phyloP scores from a whole-genome alignment of 257 asterid species.

The Sherardia arvensis region DNA sequence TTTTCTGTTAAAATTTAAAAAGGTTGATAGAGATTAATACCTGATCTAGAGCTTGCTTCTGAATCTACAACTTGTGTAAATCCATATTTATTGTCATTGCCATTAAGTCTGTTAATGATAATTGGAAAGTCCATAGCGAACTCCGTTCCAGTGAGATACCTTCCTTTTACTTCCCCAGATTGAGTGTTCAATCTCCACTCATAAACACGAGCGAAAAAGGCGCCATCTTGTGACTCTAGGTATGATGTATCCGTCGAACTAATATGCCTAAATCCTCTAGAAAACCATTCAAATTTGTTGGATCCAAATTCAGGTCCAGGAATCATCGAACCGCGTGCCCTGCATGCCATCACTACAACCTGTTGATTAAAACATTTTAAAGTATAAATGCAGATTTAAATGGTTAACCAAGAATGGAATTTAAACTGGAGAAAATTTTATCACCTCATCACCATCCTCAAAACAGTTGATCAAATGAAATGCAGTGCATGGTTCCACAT shows the following conservation, averaged over 20 bases:
- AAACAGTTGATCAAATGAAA: slow-evolving; percentile 67
- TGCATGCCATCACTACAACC: slow-evolving; percentile 52
- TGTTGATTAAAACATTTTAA: slow-evolving; percentile 3
- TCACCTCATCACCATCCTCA: slow-evolving; percentile 55
- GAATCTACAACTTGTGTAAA: slow-evolving; percentile 39
- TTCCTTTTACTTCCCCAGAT: slow-evolving; percentile 41
- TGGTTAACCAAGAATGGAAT: not conserved
- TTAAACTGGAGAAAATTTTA: no score
- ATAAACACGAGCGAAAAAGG: slow-evolving; percentile 30
- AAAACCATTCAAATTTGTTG: slow-evolving; percentile 47
- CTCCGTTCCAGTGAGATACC: slow-evolving; percentile 34
- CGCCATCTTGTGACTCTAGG: slow-evolving; percentile 13
- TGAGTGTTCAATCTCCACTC: slow-evolving; percentile 62
- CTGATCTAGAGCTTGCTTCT: slow-evolving; percentile 40
- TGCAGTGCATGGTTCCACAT: slow-evolving; percentile 43
- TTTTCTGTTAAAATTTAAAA: no score
- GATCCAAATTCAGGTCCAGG: slow-evolving; percentile 61
- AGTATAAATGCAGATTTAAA: not conserved
- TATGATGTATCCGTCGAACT: slow-evolving; percentile 7
- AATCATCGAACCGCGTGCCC: slow-evolving; percentile 40
- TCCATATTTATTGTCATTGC: slow-evolving; percentile 32
- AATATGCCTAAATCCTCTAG: slow-evolving; percentile 30
- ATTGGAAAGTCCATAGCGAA: slow-evolving; percentile 59
- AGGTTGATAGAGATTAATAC: no score
- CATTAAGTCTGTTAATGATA: slow-evolving; percentile 35